Percentiles rank a stretch among this genome's conserved stretches.
These are phyloP conservation scores for Stygiomarasmius scandens DNA, from an alignment of 1,284 basidiomycete genomes.

Conservation along the genomic window DNA sequence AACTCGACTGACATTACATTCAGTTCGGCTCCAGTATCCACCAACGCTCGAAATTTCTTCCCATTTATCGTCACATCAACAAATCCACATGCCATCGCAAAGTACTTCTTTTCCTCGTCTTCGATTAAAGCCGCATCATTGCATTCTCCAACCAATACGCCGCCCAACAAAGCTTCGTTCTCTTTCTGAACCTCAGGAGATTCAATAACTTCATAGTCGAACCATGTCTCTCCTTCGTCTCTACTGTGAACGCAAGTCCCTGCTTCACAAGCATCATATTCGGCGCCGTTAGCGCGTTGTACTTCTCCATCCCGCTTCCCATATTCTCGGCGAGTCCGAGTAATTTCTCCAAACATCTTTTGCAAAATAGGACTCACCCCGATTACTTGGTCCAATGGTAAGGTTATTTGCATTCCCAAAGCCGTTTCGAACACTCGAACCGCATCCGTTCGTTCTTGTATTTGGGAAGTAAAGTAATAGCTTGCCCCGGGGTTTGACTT, in stretches of 20 bases:
- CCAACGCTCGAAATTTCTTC: conserved; percentile 12
- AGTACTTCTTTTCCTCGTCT: background rate
- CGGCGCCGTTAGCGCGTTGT: background rate
- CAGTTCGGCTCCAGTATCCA: conserved; percentile 27
- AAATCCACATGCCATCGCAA: conserved; percentile 13
- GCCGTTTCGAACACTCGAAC: background rate
- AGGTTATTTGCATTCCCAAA: background rate
- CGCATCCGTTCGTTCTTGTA: background rate
- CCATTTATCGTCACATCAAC: conserved; percentile 7
- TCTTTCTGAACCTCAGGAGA: too few relatives aligned
- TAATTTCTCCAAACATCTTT: background rate
- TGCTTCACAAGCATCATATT: too few relatives aligned
- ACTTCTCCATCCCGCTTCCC: too few relatives aligned
- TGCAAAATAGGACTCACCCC: conserved; percentile 3
- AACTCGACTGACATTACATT: conserved; percentile 19
- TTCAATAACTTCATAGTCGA: too few relatives aligned
- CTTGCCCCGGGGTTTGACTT: background rate
- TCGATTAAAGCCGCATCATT: background rate
- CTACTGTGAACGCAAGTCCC: too few relatives aligned
- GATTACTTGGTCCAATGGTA: conserved; percentile 4
- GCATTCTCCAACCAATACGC: too few relatives aligned
- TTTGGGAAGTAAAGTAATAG: conserved; percentile 9
- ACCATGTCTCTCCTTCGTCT: background rate
- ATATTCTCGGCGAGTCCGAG: background rate
- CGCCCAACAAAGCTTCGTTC: too few relatives aligned